Base-by-base conservation (phyloP, 345 rosid genomes). In the Toxicodendron radicans region DNA sequence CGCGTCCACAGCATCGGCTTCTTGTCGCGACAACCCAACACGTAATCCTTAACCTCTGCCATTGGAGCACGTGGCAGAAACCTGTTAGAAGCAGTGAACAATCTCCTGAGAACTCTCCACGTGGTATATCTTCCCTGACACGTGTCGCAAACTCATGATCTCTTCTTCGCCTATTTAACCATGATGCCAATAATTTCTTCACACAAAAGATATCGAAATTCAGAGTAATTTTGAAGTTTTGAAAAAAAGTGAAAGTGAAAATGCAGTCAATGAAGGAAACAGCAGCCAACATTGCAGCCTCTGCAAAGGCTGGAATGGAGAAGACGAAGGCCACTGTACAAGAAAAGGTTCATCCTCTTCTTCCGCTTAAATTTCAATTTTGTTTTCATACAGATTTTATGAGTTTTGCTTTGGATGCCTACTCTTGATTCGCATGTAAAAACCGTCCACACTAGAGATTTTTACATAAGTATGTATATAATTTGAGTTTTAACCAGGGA, bases 221-320 rank as follows among this genome's bases (percentile, higher is more conserved):
- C 30, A 27, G 30, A 27, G 30, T 1, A 27, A 27, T 27, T 27
- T 27, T 27, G 21, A 6, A 46, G 18, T 33, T 32, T 35, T 3
- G 5, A 0, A 20, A 10, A 2, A 46, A 35, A 35, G 38, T 6
- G 10, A 0, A 20, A 68, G 32, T 0, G 33, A 54, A 54, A 69
- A 69, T 69, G 72, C 20, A 69, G 62, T 69, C 62, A 12, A 7
- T 71, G 66, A 93, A 87, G 77, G 96, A 91, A 84, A 73, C 86
- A 8, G 92, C 85, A 41, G 75, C 94, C 45, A 89, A 93, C 79
- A 5, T 81, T 9, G 93, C 84, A 20, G 98, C 99, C 84, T 91
- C 98, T 10, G 97, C 98, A 32, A 85, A 74, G 76, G 75, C 96
- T 78, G 99, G 97, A 63, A 71, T 86, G 90, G 99, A 90, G 73